Percentiles rank a stretch among this genome's conserved stretches.
phyloP scores from a whole-genome alignment of 441 rosid genomes.

The Capsella rubella region DNA sequence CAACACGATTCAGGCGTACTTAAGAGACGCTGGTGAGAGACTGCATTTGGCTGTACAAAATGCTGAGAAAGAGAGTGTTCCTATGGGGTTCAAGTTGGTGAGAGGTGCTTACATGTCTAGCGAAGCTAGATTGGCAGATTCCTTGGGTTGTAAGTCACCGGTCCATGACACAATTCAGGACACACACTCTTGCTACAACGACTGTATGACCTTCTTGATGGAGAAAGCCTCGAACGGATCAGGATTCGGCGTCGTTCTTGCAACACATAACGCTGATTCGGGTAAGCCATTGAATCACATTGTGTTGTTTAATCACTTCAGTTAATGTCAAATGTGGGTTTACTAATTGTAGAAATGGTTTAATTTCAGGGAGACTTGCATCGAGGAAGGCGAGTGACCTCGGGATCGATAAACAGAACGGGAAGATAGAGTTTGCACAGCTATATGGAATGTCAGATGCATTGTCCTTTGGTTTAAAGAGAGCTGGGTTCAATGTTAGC shows the following conservation, averaged over 20 bases:
- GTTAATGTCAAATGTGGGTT: not conserved
- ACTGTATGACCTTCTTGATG: constrained; percentile 73
- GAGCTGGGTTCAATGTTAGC: constrained; percentile 88
- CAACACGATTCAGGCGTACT: constrained; percentile 78
- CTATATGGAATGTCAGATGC: constrained; percentile 90
- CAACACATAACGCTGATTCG: constrained; percentile 87
- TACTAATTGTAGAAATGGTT: not conserved
- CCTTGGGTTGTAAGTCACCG: constrained; percentile 76
- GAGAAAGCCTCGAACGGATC: constrained; percentile 59
- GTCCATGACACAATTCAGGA: constrained; percentile 69
- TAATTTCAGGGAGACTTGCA: constrained; percentile 61
- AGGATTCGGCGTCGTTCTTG: constrained; percentile 64
- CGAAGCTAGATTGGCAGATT: constrained; percentile 63
- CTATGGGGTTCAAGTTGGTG: constrained; percentile 81
- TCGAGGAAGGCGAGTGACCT: constrained; percentile 63
- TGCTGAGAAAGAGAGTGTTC: constrained; percentile 65
- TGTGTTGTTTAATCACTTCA: not conserved
- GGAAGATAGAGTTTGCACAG: constrained; percentile 83
- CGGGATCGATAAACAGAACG: constrained; percentile 58
- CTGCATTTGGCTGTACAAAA: constrained; percentile 54
- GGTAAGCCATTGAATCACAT: constrained; percentile 46
- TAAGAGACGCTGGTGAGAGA: constrained; percentile 80
- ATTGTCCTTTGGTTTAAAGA: constrained; percentile 70
- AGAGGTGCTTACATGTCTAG: constrained; percentile 91
- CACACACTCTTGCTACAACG: constrained; percentile 79